phyloP scores from a whole-genome alignment of 345 rosid species.

The Mercurialis annua region DNA sequence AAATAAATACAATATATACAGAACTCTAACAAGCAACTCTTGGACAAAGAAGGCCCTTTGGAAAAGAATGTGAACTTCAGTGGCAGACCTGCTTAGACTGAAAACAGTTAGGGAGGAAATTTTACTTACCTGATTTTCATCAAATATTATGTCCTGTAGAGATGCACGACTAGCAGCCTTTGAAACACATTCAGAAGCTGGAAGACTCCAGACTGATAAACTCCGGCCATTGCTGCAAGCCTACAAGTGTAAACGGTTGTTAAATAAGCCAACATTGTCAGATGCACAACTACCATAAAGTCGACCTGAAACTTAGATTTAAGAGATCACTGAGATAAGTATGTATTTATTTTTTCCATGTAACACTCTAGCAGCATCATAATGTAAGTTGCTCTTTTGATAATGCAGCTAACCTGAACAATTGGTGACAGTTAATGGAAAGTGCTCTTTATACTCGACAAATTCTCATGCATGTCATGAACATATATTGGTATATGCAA shows the following conservation, averaged over 20 bases:
- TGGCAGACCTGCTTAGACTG: neutral
- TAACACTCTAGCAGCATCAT: neutral
- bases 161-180: conserved; percentile 42
- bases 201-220: conserved; percentile 80
- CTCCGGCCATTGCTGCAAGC: conserved; percentile 68
- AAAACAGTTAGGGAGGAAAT: neutral
- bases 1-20: no score
- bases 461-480: neutral
- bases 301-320: neutral
- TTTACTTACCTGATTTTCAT: conserved; percentile 74
- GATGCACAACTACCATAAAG: neutral
- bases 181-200: conserved; percentile 78
- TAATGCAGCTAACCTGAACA: neutral
- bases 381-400: neutral
- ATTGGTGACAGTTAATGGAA: neutral
- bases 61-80: neutral
- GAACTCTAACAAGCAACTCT: neutral
- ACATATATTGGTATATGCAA: neutral
- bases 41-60: neutral
- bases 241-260: conserved; percentile 36
- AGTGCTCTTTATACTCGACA: neutral
- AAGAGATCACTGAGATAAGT: neutral
- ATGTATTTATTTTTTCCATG: neutral
- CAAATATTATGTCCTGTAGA: conserved; percentile 69
- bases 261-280: conserved; percentile 8